Evolutionary conservation across 352 stramenopile genomes (phyloP), one percentile per base, ranked within the genome.

Genomic region (Pythium brassicae): DNA sequence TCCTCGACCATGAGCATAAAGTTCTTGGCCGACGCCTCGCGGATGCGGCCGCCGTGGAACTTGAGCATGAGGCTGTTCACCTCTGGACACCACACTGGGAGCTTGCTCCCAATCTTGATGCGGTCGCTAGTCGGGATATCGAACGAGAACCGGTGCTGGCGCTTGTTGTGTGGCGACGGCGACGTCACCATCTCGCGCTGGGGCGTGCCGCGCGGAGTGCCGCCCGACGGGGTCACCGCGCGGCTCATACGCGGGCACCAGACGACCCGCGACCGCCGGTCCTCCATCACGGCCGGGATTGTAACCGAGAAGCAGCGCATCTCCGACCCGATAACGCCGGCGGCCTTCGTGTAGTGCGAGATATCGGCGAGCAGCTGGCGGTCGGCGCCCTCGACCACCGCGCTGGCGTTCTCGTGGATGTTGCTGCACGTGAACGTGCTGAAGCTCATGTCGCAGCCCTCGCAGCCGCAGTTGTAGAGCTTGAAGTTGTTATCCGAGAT

Each of bases 41-140:
- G 83, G 51, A 96, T 90, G 22, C 86, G 78, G 10, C 83, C 78
- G 39, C 84, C 86, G 48, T 94, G 83, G 67, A 96, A 96, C 67
- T 94, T 95, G 55, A 96, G 68, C 72, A 95, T 92, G 17, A 96
- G 70, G 48, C 74, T 92, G 59, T 89, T 89, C 22, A 96, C 79
- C 50, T 95, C 81, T 3, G 81, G 72, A 63, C 82, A 95, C 86
- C 86, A 96, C 20, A 92, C 75, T 2, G 86, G 86, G 44, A 93
- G 56, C 59, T 95, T 96, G 55, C 78, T 94, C 22, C 71, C 74
- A 26, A 96, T 86, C 56, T 86, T 82, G 60, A 93, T 78, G 43
- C 82, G 78, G 59, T 94, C 79, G 42, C 64, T 78, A 19, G 76
- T 87, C 0, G 79, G 80, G 17, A 70, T 58, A 29, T 91, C 83